Evolutionary conservation across 805 yeast species (phyloP).

Genomic region (Wickerhamiella azymoides): DNA sequence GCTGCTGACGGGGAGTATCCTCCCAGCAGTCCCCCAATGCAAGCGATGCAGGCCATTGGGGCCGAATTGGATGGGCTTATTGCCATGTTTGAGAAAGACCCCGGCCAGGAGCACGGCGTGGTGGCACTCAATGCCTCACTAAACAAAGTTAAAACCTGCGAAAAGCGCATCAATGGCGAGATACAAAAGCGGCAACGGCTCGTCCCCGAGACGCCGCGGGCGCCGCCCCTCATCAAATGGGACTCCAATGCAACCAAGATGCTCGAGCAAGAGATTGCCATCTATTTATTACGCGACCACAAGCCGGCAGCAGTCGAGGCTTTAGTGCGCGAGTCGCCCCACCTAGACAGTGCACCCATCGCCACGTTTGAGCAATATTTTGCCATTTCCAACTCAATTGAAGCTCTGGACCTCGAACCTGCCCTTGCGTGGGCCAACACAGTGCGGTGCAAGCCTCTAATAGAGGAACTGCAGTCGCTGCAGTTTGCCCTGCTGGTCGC

Average conservation of each 20-base stretch:
- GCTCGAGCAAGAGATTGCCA: slow-evolving; percentile 29
- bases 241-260: neutral
- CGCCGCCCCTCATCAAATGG: neutral
- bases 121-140: neutral
- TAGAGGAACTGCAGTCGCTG: slow-evolving; percentile 32
- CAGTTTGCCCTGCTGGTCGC: slow-evolving; percentile 25
- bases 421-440: slow-evolving; percentile 38
- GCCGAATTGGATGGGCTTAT: neutral
- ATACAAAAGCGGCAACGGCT: slow-evolving; percentile 21
- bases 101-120: neutral
- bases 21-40: too few relatives aligned
- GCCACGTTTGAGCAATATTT: slow-evolving; percentile 31
- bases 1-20: too few relatives aligned
- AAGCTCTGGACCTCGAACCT: slow-evolving; percentile 27
- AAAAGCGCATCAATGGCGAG: slow-evolving; percentile 21
- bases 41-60: neutral
- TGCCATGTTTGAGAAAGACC: neutral
- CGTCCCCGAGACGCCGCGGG: slow-evolving; percentile 5
- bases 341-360: neutral
- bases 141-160: slow-evolving; percentile 10
- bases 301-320: slow-evolving; percentile 28
- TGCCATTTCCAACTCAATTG: slow-evolving; percentile 29
- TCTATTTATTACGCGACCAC: slow-evolving; percentile 37
- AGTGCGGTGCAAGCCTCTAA: slow-evolving; percentile 24
- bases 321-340: slow-evolving; percentile 22